Evolutionary conservation across 2,329 filamentous ascomycete genomes (phyloP).

Genomic region (Stromatinia cepivora): DNA sequence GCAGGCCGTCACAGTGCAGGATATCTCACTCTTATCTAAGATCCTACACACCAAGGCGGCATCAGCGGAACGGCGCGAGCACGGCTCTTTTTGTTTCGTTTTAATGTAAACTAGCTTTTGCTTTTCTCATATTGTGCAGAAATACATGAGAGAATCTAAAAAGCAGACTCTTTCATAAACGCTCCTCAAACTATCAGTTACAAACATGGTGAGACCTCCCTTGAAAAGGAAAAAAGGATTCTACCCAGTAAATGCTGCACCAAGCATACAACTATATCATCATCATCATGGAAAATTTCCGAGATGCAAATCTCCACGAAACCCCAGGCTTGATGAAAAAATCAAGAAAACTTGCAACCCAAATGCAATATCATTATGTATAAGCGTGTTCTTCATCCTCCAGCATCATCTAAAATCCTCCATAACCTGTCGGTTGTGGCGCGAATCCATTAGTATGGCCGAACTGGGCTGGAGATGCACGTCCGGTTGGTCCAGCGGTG

Average conservation of each 20-base stretch:
- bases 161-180: constrained; percentile 32
- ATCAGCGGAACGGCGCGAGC: constrained; percentile 6
- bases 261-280: constrained; percentile 39
- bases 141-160: constrained; percentile 36
- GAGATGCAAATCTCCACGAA: constrained; percentile 30
- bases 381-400: constrained; percentile 28
- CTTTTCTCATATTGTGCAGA: constrained; percentile 20
- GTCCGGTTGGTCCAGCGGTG: constrained; percentile 73
- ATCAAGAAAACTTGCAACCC: constrained; percentile 36
- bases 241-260: constrained; percentile 31
- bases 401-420: constrained; percentile 48
- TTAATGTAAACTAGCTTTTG: constrained; percentile 13
- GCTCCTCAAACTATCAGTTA: constrained; percentile 38
- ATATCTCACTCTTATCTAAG: constrained; percentile 1
- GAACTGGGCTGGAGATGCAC: constrained; percentile 62
- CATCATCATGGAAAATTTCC: constrained; percentile 31
- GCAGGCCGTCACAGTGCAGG: neutral
- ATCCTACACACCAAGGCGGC: constrained; percentile 1
- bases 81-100: neutral
- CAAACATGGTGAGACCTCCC: constrained; percentile 28
- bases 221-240: constrained; percentile 19
- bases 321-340: constrained; percentile 30
- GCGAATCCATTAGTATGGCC: constrained; percentile 84
- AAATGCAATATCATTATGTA: constrained; percentile 40
- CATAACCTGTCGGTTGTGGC: constrained; percentile 81